These are phyloP conservation scores for Pseudogymnoascus sp. DNA, from an alignment of 2,329 filamentous ascomycete genomes.

Conservation along the genomic window DNA sequence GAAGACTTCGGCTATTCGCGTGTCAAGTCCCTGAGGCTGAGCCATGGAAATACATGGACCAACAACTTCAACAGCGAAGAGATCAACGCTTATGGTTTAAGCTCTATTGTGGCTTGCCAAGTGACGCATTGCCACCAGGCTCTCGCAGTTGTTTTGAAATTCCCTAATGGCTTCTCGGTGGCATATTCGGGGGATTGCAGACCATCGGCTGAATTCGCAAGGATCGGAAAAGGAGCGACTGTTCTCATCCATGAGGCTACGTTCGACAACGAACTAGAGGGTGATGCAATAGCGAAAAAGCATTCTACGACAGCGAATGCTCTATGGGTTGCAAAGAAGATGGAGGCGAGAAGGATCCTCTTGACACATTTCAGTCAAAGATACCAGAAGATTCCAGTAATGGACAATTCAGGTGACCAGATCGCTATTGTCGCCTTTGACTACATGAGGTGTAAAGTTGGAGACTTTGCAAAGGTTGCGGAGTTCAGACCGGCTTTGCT, in stretches of 20 bases:
- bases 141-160: slow-evolving; percentile 69
- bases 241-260: slow-evolving; percentile 93
- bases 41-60: slow-evolving; percentile 21
- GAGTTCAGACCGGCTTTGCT: slow-evolving; percentile 54
- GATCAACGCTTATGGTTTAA: slow-evolving; percentile 52
- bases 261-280: slow-evolving; percentile 76
- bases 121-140: slow-evolving; percentile 78
- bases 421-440: slow-evolving; percentile 70
- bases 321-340: slow-evolving; percentile 64
- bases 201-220: slow-evolving; percentile 62
- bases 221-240: slow-evolving; percentile 66
- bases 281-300: slow-evolving; percentile 78
- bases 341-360: slow-evolving; percentile 73
- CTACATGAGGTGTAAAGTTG: slow-evolving; percentile 66
- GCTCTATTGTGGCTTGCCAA: slow-evolving; percentile 55
- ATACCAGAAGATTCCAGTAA: slow-evolving; percentile 49
- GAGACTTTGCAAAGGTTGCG: slow-evolving; percentile 61
- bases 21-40: slow-evolving; percentile 21
- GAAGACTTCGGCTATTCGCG: slow-evolving; percentile 68
- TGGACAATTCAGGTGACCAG: slow-evolving; percentile 42
- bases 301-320: slow-evolving; percentile 88
- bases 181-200: slow-evolving; percentile 94
- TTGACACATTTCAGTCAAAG: slow-evolving; percentile 94
- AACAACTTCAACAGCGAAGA: slow-evolving; percentile 32
- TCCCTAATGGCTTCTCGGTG: slow-evolving; percentile 73